These are phyloP conservation scores for Pseudoturritis turrita DNA, from an alignment of 345 rosid species.

Conservation along the genomic window DNA sequence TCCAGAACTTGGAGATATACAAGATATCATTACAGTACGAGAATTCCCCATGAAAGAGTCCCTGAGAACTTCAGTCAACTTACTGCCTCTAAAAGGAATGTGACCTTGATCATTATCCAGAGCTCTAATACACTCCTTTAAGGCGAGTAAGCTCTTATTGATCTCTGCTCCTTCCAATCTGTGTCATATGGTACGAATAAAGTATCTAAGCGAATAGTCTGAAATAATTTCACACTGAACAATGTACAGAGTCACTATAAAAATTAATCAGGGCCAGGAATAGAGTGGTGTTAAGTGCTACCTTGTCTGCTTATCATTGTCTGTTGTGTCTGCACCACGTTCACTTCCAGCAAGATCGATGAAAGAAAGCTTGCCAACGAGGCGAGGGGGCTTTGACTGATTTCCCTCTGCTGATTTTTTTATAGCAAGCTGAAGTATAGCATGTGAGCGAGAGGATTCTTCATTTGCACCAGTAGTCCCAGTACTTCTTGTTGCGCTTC, in stretches of 20 bases:
- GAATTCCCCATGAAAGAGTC: constrained; percentile 98
- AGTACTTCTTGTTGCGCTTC: constrained; percentile 86
- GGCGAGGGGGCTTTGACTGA: constrained; percentile 85
- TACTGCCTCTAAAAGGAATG: constrained; percentile 99
- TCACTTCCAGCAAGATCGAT: constrained; percentile 99
- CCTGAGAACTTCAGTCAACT: constrained; percentile 94
- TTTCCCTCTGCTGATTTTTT: constrained; percentile 78
- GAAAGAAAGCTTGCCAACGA: constrained; percentile 92
- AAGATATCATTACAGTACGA: constrained; percentile 96
- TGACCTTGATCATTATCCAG: constrained; percentile 99
- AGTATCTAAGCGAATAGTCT: neutral
- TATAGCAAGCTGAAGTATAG: constrained; percentile 92
- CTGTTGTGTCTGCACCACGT: constrained; percentile 99
- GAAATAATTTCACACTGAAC: constrained; percentile 5
- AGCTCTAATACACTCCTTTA: constrained; percentile 98
- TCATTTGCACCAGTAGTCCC: constrained; percentile 99
- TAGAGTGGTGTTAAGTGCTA: constrained; percentile 22
- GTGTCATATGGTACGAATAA: constrained; percentile 20
- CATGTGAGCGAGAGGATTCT: constrained; percentile 99
- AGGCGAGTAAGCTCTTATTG: constrained; percentile 93
- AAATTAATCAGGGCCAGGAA: neutral
- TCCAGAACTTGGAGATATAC: constrained; percentile 98
- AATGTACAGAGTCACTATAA: neutral
- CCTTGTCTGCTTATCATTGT: constrained; percentile 98
- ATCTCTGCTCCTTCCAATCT: constrained; percentile 99